phyloP scores from a whole-genome alignment of 495 filamentous ascomycete species.

The Recurvomyces mirabilis region DNA sequence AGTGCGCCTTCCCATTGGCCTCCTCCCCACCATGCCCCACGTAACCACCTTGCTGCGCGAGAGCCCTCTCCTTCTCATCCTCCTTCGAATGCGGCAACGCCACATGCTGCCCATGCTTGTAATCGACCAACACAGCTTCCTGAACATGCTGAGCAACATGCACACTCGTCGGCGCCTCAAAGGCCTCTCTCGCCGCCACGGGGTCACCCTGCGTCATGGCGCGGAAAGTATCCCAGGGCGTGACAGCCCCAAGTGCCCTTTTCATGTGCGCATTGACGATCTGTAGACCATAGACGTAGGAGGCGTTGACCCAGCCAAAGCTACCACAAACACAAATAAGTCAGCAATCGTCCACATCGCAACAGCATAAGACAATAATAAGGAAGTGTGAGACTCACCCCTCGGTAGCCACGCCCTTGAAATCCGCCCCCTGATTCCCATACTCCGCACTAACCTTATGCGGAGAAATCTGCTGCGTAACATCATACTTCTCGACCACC shows the following conservation, averaged over 20 bases:
- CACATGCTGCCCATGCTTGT: not conserved
- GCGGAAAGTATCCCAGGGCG: slow-evolving; percentile 65
- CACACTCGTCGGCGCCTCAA: not conserved
- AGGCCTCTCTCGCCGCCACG: not conserved
- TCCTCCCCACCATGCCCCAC: no score
- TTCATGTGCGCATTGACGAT: slow-evolving; percentile 74
- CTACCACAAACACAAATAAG: slow-evolving; percentile 44
- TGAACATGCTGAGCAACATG: slow-evolving; percentile 8
- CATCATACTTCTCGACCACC: slow-evolving; percentile 97
- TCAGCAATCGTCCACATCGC: slow-evolving; percentile 22
- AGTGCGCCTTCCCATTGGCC: no score
- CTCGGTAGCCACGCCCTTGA: slow-evolving; percentile 88
- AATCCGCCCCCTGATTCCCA: slow-evolving; percentile 87
- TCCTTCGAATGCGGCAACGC: slow-evolving; percentile 1
- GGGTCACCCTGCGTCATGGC: slow-evolving; percentile 33
- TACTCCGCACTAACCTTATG: slow-evolving; percentile 94
- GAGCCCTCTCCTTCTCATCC: not conserved
- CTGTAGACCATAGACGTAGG: slow-evolving; percentile 79
- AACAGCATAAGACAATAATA: not conserved
- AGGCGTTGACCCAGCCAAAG: slow-evolving; percentile 98
- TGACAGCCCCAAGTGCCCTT: slow-evolving; percentile 72
- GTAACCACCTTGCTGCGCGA: not conserved
- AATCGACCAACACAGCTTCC: not conserved
- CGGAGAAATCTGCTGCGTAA: slow-evolving; percentile 75
- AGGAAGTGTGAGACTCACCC: slow-evolving; percentile 47